A percentile compares a stretch with the other conserved stretches of the same genome.
phyloP scores from a whole-genome alignment of 495 filamentous ascomycete species.

The Aspergillus biplanus region DNA sequence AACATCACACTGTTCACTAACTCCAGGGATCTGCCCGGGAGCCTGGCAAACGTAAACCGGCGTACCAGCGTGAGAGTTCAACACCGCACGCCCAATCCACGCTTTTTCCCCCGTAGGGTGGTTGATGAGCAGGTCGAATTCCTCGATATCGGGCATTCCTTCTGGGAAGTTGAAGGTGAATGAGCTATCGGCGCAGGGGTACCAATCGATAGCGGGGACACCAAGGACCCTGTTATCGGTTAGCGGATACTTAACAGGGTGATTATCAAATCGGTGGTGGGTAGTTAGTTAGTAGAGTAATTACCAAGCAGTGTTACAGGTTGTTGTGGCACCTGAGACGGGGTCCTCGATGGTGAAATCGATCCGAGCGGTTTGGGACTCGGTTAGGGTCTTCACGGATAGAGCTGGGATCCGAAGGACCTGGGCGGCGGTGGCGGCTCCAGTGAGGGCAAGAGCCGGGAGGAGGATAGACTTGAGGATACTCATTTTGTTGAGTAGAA shows the following conservation, averaged over 20 bases:
- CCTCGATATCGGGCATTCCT: not conserved
- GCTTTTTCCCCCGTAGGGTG: not conserved
- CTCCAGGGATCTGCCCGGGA: not conserved
- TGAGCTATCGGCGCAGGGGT: not conserved
- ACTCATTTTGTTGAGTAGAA: not conserved
- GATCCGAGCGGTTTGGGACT: constrained; percentile 8
- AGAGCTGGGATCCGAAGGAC: not conserved
- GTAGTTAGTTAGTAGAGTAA: not conserved
- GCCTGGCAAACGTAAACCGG: constrained; percentile 1
- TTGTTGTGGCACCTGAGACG: not conserved
- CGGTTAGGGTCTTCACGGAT: constrained; percentile 8
- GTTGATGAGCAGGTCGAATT: not conserved
- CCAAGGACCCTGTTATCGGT: not conserved
- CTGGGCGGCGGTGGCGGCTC: not conserved
- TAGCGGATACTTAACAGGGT: not conserved
- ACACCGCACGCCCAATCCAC: not conserved
- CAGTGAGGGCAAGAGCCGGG: not conserved
- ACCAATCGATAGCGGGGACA: not conserved
- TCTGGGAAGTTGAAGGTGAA: constrained; percentile 8
- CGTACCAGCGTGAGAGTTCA: constrained; percentile 1
- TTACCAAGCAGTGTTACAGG: constrained; percentile 8
- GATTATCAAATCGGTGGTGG: no score
- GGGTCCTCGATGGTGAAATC: constrained; percentile 7
- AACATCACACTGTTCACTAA: not conserved
- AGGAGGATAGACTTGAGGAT: not conserved